phyloP scores from a whole-genome alignment of 129 eudicot species.

The Helianthus annuus region DNA sequence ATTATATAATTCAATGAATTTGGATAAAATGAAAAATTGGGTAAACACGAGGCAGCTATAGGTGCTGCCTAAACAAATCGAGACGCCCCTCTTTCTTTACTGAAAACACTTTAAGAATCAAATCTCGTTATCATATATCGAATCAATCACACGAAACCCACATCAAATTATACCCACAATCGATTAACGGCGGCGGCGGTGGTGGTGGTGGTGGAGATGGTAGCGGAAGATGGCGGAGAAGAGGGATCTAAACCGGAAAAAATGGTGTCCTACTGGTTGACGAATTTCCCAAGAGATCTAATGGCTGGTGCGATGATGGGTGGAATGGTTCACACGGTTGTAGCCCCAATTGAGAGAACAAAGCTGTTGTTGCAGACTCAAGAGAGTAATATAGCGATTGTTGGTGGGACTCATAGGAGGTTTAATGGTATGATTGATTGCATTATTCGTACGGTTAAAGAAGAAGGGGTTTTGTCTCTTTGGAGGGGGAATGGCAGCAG shows the following conservation, averaged over 20 bases:
- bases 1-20: background rate
- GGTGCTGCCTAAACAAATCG: slow-evolving; percentile 12
- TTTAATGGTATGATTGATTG: slow-evolving; percentile 94
- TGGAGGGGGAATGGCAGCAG: slow-evolving; percentile 99
- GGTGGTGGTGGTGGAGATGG: slow-evolving; percentile 26
- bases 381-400: slow-evolving; percentile 86
- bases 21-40: slow-evolving; percentile 24
- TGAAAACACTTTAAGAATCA: slow-evolving; percentile 18
- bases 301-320: slow-evolving; percentile 93
- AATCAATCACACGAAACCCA: slow-evolving; percentile 23
- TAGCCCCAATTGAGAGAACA: slow-evolving; percentile 94
- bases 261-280: slow-evolving; percentile 39
- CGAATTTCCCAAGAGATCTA: slow-evolving; percentile 81
- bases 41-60: slow-evolving; percentile 23
- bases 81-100: slow-evolving; percentile 1
- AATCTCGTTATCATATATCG: background rate
- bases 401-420: slow-evolving; percentile 67
- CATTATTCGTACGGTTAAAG: slow-evolving; percentile 61
- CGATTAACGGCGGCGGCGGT: background rate
- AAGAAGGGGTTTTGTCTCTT: slow-evolving; percentile 81
- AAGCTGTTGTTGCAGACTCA: slow-evolving; percentile 90
- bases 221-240: slow-evolving; percentile 51
- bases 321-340: slow-evolving; percentile 89
- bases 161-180: slow-evolving; percentile 14
- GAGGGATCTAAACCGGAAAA: slow-evolving; percentile 26